These are phyloP conservation scores for Aureobasidium lini DNA, from an alignment of 2,329 filamentous ascomycete species.

Conservation along the genomic window DNA sequence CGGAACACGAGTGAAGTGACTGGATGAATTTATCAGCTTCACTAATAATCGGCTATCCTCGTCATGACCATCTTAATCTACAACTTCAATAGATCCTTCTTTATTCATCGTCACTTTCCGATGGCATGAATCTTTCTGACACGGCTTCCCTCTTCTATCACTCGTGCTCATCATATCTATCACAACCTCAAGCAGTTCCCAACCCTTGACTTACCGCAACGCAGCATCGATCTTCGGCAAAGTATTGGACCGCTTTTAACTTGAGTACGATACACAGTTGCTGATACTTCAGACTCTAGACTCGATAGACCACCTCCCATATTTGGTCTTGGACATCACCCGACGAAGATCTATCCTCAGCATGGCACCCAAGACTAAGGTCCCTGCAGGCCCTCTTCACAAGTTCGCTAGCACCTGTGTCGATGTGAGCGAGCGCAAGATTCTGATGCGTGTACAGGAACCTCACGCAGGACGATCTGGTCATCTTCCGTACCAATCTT, in stretches of 20 bases:
- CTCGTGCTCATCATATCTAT: too few species aligned
- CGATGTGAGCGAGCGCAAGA: background rate
- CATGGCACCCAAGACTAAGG: background rate
- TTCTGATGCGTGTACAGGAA: background rate
- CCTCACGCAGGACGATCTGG: conserved; percentile 2
- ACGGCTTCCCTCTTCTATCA: too few species aligned
- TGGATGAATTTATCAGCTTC: background rate
- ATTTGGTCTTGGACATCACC: too few species aligned
- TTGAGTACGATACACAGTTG: background rate
- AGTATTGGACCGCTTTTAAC: too few species aligned
- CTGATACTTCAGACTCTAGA: background rate
- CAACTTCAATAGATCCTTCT: background rate
- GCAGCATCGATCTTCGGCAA: background rate
- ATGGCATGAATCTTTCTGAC: too few species aligned
- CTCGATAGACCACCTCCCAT: background rate
- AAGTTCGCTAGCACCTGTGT: background rate
- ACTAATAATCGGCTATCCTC: background rate
- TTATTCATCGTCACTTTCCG: background rate
- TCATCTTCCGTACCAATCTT: background rate
- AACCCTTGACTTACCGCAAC: too few species aligned
- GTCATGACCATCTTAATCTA: background rate
- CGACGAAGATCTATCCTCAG: background rate
- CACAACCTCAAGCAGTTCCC: too few species aligned
- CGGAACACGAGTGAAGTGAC: background rate
- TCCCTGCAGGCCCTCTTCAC: background rate